Evolutionary conservation across 257 asterid genomes (phyloP).

Genomic region (Ilex aquifolium): DNA sequence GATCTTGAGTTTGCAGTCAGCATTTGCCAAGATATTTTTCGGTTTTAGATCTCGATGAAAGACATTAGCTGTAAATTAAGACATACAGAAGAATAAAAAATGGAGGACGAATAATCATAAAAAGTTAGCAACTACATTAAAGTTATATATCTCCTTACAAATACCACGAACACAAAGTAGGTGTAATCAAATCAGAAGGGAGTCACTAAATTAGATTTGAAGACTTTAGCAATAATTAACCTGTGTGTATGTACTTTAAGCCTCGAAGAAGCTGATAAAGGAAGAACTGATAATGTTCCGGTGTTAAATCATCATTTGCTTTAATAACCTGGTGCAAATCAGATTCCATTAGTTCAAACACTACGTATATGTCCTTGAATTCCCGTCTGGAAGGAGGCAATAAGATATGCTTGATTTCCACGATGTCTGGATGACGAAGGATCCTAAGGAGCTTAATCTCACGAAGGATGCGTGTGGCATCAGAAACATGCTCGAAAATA

Average conservation of each 20-base stretch:
- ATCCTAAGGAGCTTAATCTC: conserved; percentile 96
- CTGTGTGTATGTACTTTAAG: conserved; percentile 84
- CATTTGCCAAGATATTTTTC: conserved; percentile 80
- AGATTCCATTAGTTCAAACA: conserved; percentile 91
- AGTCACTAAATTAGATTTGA: background rate
- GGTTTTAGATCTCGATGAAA: conserved; percentile 91
- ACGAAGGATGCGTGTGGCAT: conserved; percentile 92
- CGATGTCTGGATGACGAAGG: conserved; percentile 95
- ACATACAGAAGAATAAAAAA: conserved; percentile 8
- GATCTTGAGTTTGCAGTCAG: conserved; percentile 82
- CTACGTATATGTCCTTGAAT: conserved; percentile 90
- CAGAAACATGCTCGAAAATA: conserved; percentile 89
- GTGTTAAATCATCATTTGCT: conserved; percentile 86
- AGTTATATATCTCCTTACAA: no score
- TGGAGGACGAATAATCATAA: background rate
- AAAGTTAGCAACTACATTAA: background rate
- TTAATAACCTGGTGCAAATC: conserved; percentile 95
- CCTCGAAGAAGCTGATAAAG: conserved; percentile 92
- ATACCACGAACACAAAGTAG: no score
- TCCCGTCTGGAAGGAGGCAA: conserved; percentile 94
- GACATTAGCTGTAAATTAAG: conserved; percentile 58
- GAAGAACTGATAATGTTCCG: conserved; percentile 83
- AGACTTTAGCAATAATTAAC: conserved; percentile 23
- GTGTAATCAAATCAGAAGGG: background rate
- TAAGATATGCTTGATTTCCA: conserved; percentile 90